Evolutionary conservation across 345 rosid genomes (phyloP), one percentile per base, ranked within the genome.

Genomic region (Gossypium raimondii): DNA sequence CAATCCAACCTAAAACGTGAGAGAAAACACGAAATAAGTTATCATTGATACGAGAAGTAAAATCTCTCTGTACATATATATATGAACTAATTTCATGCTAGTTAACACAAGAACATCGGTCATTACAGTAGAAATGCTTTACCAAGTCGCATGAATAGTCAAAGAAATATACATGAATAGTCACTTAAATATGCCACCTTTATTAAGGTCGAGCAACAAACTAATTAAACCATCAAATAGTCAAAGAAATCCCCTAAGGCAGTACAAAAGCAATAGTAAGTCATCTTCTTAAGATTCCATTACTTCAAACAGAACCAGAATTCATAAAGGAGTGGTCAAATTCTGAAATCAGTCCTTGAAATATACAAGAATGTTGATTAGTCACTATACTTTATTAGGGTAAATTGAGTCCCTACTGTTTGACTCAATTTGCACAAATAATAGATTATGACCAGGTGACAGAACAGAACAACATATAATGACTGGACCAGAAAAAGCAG

Each of bases 1-100:
- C 86, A 96, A 77, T 47, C 99, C 98, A 45, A 96, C 99, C 99
- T 93, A 81, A 78, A 67, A 74, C 27, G 64, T 55, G n/a, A n/a
- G 68, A 76, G 57, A 70, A 73, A 74, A 17, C 34, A 70, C 27
- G 2, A 72, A 58, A 72, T 72, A 60, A 34, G 53, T 11, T 45
- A 50, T 29, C 50, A 71, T 41, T 29, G 7, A 72, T 57, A 52
- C 0, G 9, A 29, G 60, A 25, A 53, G 0, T 9, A 1, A 50
- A 27, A 69, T 69, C 44, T 69, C 9, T 69, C 25, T 27, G n/a
- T 70, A 7, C 6, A 51, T 3, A 5, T 2, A 17, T 27, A 27
- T 29, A n/a, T 29, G 3, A 52, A 17, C 7, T 45, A 9, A 10
- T n/a, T 50, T 24, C 27, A n/a, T 34, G 55, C 13, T 11, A 14